Conservation (phyloP, 495 filamentous ascomycete genomes). For the Zalerion maritima region DNA sequence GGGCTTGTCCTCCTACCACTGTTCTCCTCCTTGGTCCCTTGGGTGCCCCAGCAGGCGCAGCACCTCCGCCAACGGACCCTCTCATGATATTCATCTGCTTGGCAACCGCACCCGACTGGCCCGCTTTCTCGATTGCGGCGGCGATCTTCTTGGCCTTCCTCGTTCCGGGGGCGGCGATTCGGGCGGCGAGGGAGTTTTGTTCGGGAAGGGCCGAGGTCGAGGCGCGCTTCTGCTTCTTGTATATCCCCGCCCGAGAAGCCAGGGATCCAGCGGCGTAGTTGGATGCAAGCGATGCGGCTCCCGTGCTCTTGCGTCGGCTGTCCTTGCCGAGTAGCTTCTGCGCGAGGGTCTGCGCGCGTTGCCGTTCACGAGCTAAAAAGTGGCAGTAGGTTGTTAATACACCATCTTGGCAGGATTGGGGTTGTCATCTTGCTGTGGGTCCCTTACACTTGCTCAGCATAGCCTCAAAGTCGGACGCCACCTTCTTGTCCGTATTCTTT, state of each 20-base stretch:
- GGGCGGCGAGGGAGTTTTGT: constrained; percentile 26
- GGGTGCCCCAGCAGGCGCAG: no score
- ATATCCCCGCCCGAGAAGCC: constrained; percentile 60
- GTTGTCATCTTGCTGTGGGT: no score
- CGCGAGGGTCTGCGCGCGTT: constrained; percentile 57
- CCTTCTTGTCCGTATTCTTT: no score
- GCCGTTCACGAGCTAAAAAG: constrained; percentile 58
- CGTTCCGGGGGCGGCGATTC: constrained; percentile 26
- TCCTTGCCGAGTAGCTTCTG: constrained; percentile 53
- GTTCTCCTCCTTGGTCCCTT: no score
- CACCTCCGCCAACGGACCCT: no score
- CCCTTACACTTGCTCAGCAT: no score
- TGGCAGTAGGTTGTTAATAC: no score
- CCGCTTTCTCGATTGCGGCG: constrained; percentile 11
- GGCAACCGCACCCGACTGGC: constrained; percentile 14
- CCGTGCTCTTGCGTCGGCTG: constrained; percentile 40
- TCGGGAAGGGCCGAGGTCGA: constrained; percentile 15
- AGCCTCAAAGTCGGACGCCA: no score
- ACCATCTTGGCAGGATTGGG: no score
- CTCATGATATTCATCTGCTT: constrained; percentile 24
- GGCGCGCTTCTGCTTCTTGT: constrained; percentile 35
- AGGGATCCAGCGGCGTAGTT: constrained; percentile 39
- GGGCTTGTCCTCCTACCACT: constrained; percentile 11
- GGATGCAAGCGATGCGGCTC: constrained; percentile 26
- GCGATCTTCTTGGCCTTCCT: constrained; percentile 12